These are phyloP conservation scores for Choanephora cucurbitarum DNA, from an alignment of 371 early-diverging fungal genomes.

Conservation along the genomic window DNA sequence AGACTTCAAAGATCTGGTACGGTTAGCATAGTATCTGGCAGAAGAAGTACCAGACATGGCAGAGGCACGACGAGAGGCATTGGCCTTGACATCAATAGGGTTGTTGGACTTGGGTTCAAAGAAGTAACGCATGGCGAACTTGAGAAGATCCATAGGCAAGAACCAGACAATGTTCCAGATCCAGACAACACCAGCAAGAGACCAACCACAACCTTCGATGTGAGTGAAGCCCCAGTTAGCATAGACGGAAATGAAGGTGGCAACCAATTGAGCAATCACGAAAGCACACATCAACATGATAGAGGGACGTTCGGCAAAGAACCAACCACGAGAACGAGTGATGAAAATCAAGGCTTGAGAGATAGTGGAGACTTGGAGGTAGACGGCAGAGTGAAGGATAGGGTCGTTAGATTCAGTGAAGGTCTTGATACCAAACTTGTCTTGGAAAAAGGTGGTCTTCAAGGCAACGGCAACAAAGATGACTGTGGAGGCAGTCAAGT, in stretches of 20 bases:
- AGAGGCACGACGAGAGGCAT: slow-evolving; percentile 47
- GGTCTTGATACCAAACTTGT: slow-evolving; percentile 37
- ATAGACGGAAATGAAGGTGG: slow-evolving; percentile 57
- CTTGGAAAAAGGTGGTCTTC: slow-evolving; percentile 39
- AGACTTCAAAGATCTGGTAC: slow-evolving; percentile 44
- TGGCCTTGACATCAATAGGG: slow-evolving; percentile 37
- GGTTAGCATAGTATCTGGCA: slow-evolving; percentile 52
- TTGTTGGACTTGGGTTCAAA: slow-evolving; percentile 57
- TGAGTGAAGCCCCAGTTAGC: slow-evolving; percentile 60
- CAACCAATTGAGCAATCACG: slow-evolving; percentile 54
- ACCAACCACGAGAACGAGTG: slow-evolving; percentile 56
- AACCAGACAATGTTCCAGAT: slow-evolving; percentile 82
- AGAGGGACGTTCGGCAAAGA: slow-evolving; percentile 54
- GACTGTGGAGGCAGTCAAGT: slow-evolving; percentile 46
- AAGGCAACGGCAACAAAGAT: slow-evolving; percentile 40
- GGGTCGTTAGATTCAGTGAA: slow-evolving; percentile 43
- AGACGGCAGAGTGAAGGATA: slow-evolving; percentile 52
- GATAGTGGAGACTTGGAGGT: slow-evolving; percentile 56
- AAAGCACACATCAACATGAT: slow-evolving; percentile 47
- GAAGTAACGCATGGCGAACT: slow-evolving; percentile 66
- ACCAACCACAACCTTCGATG: slow-evolving; percentile 55
- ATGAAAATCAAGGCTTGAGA: slow-evolving; percentile 58
- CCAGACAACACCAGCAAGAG: slow-evolving; percentile 63
- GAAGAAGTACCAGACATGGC: slow-evolving; percentile 48
- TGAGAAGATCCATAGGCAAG: slow-evolving; percentile 72